phyloP scores from a whole-genome alignment of 78 protist species.

The Dictyostelium capitatum region DNA sequence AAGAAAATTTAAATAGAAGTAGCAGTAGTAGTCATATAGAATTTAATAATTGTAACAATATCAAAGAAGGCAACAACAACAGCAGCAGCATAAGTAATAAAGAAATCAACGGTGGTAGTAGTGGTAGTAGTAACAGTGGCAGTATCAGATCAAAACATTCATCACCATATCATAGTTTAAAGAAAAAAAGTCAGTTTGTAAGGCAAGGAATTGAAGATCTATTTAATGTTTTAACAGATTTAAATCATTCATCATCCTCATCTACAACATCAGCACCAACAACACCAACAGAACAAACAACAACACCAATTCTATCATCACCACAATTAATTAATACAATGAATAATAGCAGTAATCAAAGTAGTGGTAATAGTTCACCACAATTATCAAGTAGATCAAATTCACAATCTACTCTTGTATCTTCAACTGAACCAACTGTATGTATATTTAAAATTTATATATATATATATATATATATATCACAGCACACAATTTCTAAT shows the following conservation, averaged over 20 bases:
- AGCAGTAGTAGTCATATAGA: slow-evolving; percentile 28
- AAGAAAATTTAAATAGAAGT: slow-evolving; percentile 21
- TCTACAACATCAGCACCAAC: slow-evolving; percentile 1
- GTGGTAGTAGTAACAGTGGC: slow-evolving; percentile 10
- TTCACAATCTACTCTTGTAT: background rate
- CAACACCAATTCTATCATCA: background rate
- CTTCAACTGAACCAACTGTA: slow-evolving; percentile 26
- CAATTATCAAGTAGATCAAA: background rate
- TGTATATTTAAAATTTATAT: background rate
- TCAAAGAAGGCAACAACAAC: background rate
- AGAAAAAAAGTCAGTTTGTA: slow-evolving; percentile 30
- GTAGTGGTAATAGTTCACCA: background rate
- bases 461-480: too few species aligned
- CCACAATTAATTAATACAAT: background rate
- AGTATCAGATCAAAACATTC: slow-evolving; percentile 33
- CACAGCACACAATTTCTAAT: background rate
- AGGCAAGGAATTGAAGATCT: slow-evolving; percentile 52
- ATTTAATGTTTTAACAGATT: slow-evolving; percentile 1
- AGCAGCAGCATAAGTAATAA: slow-evolving; percentile 9
- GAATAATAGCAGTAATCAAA: background rate
- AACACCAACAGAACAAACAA: background rate
- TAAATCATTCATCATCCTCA: slow-evolving; percentile 16
- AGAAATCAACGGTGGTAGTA: background rate
- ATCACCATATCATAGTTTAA: slow-evolving; percentile 50
- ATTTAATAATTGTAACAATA: background rate